Evolutionary conservation across 176 grass and related monocot genomes (phyloP).

Genomic region (Carex kokanica): DNA sequence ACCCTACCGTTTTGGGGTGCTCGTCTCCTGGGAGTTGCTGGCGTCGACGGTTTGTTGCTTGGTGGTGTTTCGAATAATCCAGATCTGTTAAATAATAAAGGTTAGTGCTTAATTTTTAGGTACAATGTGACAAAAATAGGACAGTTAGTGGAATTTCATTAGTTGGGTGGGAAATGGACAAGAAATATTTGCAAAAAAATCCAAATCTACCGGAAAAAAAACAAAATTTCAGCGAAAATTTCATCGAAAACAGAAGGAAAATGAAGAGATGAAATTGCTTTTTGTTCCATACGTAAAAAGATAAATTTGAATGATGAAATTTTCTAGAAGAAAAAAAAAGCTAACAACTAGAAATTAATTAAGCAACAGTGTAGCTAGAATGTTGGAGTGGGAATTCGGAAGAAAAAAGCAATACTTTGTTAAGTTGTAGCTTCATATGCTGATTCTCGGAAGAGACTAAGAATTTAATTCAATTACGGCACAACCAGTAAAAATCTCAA

Average conservation of each 20-base stretch:
- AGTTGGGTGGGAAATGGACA: slow-evolving; percentile 24
- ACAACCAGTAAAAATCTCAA: neutral
- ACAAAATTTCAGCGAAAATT: neutral
- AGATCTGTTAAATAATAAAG: slow-evolving; percentile 54
- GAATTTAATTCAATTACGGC: neutral
- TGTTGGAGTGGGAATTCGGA: neutral
- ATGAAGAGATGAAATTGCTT: neutral
- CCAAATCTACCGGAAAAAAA: slow-evolving; percentile 8
- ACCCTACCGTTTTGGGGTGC: slow-evolving; percentile 50
- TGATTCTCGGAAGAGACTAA: neutral
- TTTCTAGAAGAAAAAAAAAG: neutral
- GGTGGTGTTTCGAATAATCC: slow-evolving; percentile 71
- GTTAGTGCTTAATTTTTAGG: slow-evolving; percentile 4
- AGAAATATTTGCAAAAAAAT: slow-evolving; percentile 5
- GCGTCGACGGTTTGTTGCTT: slow-evolving; percentile 56
- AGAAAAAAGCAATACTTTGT: neutral
- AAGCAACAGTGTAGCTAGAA: slow-evolving; percentile 11
- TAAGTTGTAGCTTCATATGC: neutral
- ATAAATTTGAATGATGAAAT: neutral
- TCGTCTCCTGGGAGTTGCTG: slow-evolving; percentile 32
- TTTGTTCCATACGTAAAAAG: neutral
- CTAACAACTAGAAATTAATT: neutral
- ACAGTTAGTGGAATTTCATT: neutral
- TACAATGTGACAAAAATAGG: slow-evolving; percentile 20
- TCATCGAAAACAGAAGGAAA: neutral